Base-by-base conservation (phyloP, 176 grass and related monocot species). In the Coix lacrymajobi region DNA sequence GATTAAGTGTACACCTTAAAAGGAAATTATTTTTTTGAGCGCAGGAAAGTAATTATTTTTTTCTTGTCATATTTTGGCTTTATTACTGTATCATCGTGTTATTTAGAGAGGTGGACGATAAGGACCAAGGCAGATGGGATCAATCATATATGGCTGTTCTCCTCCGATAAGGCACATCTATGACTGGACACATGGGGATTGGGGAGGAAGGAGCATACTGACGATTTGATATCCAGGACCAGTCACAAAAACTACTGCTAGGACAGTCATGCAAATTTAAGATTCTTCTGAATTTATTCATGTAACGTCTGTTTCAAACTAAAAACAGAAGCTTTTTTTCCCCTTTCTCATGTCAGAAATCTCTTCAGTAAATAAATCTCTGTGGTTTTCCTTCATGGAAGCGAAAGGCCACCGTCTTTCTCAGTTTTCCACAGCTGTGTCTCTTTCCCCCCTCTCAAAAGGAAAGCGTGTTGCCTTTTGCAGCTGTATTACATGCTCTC, bases 391-490 rank as follows among this genome's bases (percentile, higher is more conserved):
- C 46, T 38, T 7, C 28, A 33, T 32, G 62, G 62, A 64, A 17
- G 62, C 29, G 29, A 65, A 65, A 65, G 62, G 62, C 62, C 38
- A 25, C n/a, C 25, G 0, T 44, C 2, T 63, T 84, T 12, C 17
- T 68, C 11, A 7, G 12, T 76, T 45, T 5, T 0, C 30, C 62
- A 24, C 24, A 30, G 56, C 9, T 26, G 22, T 57, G 56, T n/a
- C 56, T 39, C 16, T 51, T 38, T 40, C 20, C 56, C 20, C 31
- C 37, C 57, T 45, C 77, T 48, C 11, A 8, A 54, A 66, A 57
- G 79, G 78, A 81, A 87, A 87, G 69, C 7, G 12, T 4, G 44
- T 3, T 56, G 78, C 61, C 78, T 87, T 87, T 67, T 60, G 70
- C 71, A 68, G 17, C 70, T n/a, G n/a, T n/a, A n/a, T 17, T 25